Conservation (phyloP, 345 rosid species). For the Microthlaspi erraticum region DNA sequence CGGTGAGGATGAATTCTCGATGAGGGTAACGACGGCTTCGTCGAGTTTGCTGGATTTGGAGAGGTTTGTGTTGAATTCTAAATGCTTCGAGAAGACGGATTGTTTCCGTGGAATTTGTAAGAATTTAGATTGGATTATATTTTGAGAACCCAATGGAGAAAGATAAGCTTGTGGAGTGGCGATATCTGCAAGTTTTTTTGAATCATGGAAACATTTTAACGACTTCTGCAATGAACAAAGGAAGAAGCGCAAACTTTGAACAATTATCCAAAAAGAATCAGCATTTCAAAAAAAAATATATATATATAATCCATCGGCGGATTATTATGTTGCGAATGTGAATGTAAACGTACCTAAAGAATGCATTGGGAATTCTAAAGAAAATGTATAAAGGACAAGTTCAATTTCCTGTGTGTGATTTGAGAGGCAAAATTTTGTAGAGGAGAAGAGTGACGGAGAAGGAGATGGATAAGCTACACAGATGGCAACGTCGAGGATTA, state of each 20-base stretch:
- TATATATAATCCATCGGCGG: neutral
- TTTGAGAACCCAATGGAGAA: conserved; percentile 10
- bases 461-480: conserved; percentile 27
- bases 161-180: conserved; percentile 16
- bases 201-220: neutral
- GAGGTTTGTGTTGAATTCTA: neutral
- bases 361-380: conserved; percentile 26
- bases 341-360: conserved; percentile 22
- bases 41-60: conserved; percentile 33
- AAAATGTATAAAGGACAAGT: no score
- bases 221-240: neutral
- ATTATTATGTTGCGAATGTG: neutral
- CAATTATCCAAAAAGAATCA: neutral
- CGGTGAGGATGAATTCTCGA: conserved; percentile 40
- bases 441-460: conserved; percentile 6
- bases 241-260: neutral
- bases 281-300: neutral
- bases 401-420: no score
- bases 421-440: no score
- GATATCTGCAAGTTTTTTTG: conserved; percentile 25
- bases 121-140: conserved; percentile 8
- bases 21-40: conserved; percentile 20
- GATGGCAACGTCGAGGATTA: neutral
- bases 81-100: conserved; percentile 3
- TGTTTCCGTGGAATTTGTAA: conserved; percentile 15